Evolutionary conservation across 2,329 filamentous ascomycete genomes (phyloP).

Genomic region (Emergomyces pasteurianus): DNA sequence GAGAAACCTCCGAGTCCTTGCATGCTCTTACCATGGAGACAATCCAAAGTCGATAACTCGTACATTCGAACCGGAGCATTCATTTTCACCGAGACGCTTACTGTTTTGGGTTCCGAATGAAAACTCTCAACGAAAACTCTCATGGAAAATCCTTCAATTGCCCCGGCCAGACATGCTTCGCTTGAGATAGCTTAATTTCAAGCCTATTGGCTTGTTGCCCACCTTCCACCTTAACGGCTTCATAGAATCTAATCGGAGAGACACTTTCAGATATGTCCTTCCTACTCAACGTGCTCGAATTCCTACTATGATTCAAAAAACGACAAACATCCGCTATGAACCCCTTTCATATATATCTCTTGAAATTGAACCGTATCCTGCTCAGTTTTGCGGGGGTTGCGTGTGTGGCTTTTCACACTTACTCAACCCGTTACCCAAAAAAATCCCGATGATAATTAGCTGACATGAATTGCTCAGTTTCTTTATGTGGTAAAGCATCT

Average conservation of each 20-base stretch:
- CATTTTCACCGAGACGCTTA: conserved; percentile 9
- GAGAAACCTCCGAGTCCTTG: conserved; percentile 3
- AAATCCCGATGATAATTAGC: too few species aligned
- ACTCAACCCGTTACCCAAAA: too few species aligned
- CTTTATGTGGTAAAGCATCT: too few species aligned
- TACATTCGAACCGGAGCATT: conserved; percentile 8
- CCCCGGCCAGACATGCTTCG: background rate
- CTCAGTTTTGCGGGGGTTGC: background rate
- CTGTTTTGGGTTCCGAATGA: background rate
- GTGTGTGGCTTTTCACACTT: too few species aligned
- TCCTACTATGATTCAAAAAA: background rate
- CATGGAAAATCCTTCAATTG: background rate
- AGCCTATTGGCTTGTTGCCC: background rate
- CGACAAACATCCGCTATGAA: background rate
- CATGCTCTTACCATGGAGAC: conserved; percentile 3
- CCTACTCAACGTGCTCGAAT: background rate
- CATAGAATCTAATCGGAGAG: background rate
- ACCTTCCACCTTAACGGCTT: background rate
- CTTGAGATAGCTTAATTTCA: background rate
- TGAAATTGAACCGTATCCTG: background rate
- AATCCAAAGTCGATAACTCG: conserved; percentile 3
- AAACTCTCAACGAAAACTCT: background rate
- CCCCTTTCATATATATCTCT: background rate
- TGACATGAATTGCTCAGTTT: too few species aligned
- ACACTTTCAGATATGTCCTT: background rate